phyloP scores from a whole-genome alignment of 2,329 filamentous ascomycete species.

The Colletotrichum tamarilloi region DNA sequence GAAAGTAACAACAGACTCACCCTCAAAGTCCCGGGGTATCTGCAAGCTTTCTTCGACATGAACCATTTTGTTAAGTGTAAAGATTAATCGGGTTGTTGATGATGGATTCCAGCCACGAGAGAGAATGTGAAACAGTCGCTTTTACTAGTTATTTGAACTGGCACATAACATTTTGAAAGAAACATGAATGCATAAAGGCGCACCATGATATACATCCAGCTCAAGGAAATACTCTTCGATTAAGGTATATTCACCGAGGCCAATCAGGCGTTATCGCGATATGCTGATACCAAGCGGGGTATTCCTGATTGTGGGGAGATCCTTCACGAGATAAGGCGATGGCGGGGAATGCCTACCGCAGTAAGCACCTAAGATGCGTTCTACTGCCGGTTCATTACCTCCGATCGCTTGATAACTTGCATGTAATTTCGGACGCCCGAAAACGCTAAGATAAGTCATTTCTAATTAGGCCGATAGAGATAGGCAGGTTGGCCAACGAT shows the following conservation, averaged over 20 bases:
- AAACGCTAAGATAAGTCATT: not conserved
- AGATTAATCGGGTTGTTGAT: not conserved
- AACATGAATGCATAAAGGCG: too few relatives aligned
- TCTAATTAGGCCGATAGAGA: not conserved
- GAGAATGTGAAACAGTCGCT: not conserved
- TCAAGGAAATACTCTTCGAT: too few relatives aligned
- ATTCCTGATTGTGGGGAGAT: conserved; percentile 3
- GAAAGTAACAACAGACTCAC: conserved; percentile 4
- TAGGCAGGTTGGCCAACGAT: not conserved
- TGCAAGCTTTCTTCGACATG: conserved; percentile 15
- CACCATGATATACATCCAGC: not conserved
- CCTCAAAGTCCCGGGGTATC: conserved; percentile 41
- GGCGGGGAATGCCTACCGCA: not conserved
- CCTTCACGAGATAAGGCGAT: conserved; percentile 2
- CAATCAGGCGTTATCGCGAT: not conserved
- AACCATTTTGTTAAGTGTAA: not conserved
- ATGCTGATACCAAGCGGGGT: not conserved
- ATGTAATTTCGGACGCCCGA: not conserved
- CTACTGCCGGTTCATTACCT: not conserved
- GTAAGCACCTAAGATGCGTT: not conserved
- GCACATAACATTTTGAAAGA: too few relatives aligned
- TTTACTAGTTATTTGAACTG: too few relatives aligned
- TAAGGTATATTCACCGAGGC: not conserved
- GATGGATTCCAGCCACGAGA: too few relatives aligned
- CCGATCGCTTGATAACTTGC: not conserved